Evolutionary conservation across 1,284 basidiomycete species (phyloP), one percentile per base, ranked within the genome.

Genomic region (Megacollybia platyphylla): DNA sequence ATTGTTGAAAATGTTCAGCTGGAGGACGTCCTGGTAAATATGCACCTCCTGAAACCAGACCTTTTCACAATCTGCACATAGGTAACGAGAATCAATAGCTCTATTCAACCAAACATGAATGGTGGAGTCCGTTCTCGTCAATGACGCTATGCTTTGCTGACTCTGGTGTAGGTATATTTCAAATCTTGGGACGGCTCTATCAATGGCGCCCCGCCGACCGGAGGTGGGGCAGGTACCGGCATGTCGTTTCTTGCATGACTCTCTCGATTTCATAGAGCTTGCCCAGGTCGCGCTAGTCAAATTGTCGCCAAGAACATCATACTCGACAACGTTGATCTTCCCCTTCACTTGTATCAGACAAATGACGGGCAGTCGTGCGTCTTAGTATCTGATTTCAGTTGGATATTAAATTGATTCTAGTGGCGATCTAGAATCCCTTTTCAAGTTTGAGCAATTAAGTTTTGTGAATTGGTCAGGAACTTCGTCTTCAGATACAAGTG

Each of bases 131-230:
- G n/a, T 24, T 15, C 15, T 31, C n/a, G 2, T 38, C 32, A n/a
- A 42, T 28, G 8, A 18, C 7, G 7, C 5, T 20, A 28, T 27
- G n/a, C 41, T 24, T 7, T 9, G 44, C 37, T 9, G 46, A 39
- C 31, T 44, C 10, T 10, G 20, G n/a, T 18, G n/a, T 47, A 77
- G 66, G 64, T 78, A 5, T 80, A 79, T 56, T 71, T 80, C 60
- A 81, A 81, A 57, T 69, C 72, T 0, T 81, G 76, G 74, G 68
- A 70, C 13, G 77, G 68, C 7, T 62, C 65, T 10, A 62, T 68
- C 5, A 66, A 72, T 46, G 77, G 76, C 2, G 57, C 54, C 11
- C 77, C 78, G 5, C 79, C 78, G 1, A 77, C 71, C 18, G 76
- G 74, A 13, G 79, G 78, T 7, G 79, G 79, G 4, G 77, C 71